Evolutionary conservation across 2,329 filamentous ascomycete genomes (phyloP).

Genomic region (Berkeleyomyces basicola): DNA sequence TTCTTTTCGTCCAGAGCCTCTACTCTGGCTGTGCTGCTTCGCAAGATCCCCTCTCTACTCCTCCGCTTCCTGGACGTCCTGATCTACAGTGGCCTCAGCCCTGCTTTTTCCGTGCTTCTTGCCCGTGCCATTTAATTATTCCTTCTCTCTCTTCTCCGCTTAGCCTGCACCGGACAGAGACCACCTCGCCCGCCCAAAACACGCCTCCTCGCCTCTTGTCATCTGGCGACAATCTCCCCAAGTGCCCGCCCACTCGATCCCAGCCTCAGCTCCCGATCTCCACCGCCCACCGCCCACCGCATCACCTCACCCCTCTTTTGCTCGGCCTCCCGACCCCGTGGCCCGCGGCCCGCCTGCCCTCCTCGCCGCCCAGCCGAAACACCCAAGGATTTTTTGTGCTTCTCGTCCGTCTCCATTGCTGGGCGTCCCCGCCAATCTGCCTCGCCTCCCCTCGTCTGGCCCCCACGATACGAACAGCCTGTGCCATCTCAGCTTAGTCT

Average conservation of each 20-base stretch:
- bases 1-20: neutral
- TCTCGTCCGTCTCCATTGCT: neutral
- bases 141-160: slow-evolving; percentile 1
- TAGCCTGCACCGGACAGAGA: neutral
- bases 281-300: slow-evolving; percentile 16
- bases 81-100: slow-evolving; percentile 4
- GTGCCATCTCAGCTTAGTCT: neutral
- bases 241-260: neutral
- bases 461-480: neutral
- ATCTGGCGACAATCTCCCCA: neutral
- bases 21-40: neutral
- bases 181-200: too few relatives aligned
- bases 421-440: neutral
- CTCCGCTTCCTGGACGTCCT: neutral
- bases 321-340: neutral
- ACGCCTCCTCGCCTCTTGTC: too few relatives aligned
- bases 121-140: neutral
- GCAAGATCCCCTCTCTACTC: neutral
- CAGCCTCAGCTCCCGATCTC: neutral
- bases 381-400: neutral
- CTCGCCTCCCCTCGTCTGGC: neutral
- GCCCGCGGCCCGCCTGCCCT: neutral
- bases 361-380: neutral
- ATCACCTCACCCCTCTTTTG: neutral
- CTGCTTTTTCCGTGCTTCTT: neutral